These are phyloP conservation scores for Medicago ruthenica DNA, from an alignment of 306 rosid genomes.

Conservation along the genomic window DNA sequence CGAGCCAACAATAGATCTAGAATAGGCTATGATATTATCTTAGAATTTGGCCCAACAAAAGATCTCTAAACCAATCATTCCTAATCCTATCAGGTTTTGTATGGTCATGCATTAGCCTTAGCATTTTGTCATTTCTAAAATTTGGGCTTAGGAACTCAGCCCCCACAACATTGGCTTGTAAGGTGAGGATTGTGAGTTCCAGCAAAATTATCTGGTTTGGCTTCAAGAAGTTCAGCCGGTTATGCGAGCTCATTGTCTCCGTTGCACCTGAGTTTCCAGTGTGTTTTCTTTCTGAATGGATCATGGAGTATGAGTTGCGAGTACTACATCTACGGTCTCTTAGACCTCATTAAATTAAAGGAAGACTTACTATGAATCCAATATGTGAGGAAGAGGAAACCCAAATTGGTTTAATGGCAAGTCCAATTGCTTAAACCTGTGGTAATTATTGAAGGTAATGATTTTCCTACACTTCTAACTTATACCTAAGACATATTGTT, in stretches of 20 bases:
- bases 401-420: background rate
- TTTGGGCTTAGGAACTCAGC: background rate
- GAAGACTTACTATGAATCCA: background rate
- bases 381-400: background rate
- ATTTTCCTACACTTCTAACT: background rate
- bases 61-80: background rate
- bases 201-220: background rate
- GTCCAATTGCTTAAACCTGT: background rate
- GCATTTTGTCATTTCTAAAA: background rate
- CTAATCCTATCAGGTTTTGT: background rate
- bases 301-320: background rate
- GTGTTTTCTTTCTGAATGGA: background rate
- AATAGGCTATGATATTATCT: background rate
- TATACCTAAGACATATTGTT: background rate
- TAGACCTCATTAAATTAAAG: background rate
- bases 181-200: background rate
- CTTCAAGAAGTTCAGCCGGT: background rate
- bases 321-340: background rate
- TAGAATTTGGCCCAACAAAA: background rate
- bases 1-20: background rate
- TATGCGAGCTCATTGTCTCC: background rate
- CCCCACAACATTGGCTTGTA: background rate
- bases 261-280: background rate
- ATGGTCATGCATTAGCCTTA: background rate
- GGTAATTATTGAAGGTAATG: background rate